phyloP scores from a whole-genome alignment of 305 asterid species.

The Fraxinus sp. region DNA sequence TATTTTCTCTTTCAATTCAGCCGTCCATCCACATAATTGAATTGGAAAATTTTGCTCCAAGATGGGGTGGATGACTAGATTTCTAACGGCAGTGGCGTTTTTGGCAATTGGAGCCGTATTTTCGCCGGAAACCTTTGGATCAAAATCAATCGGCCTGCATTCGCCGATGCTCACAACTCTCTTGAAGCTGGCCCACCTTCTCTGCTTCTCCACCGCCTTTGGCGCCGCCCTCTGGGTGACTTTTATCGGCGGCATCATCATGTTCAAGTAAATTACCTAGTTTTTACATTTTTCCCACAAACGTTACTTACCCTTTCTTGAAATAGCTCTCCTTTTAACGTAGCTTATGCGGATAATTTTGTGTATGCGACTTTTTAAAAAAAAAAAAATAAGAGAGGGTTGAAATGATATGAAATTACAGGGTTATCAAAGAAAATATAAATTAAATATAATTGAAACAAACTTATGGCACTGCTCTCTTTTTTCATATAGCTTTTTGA shows the following conservation, averaged over 20 bases:
- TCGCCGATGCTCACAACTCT: slow-evolving; percentile 45
- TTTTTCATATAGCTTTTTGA: not conserved
- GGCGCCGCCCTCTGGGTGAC: slow-evolving; percentile 97
- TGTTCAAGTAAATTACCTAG: slow-evolving; percentile 66
- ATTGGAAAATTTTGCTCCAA: not conserved
- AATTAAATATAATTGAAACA: not conserved
- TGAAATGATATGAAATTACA: not conserved
- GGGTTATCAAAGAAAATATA: not conserved
- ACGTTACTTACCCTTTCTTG: not conserved
- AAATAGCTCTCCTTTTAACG: not conserved
- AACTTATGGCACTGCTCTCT: not conserved
- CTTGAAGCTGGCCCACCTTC: slow-evolving; percentile 76
- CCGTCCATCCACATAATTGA: not conserved
- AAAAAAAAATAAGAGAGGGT: not conserved
- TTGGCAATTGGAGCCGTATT: slow-evolving; percentile 74
- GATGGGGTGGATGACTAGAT: slow-evolving; percentile 87
- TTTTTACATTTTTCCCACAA: not conserved
- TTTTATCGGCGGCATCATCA: slow-evolving; percentile 97
- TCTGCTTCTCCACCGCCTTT: slow-evolving; percentile 90
- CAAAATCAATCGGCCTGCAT: slow-evolving; percentile 52
- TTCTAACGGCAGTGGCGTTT: slow-evolving; percentile 67
- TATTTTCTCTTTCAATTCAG: not conserved
- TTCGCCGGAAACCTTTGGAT: slow-evolving; percentile 86
- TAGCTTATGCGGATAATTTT: not conserved
- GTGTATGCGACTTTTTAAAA: not conserved